phyloP scores from a whole-genome alignment of 2,329 filamentous ascomycete species.

The Diplocarpon rosae region DNA sequence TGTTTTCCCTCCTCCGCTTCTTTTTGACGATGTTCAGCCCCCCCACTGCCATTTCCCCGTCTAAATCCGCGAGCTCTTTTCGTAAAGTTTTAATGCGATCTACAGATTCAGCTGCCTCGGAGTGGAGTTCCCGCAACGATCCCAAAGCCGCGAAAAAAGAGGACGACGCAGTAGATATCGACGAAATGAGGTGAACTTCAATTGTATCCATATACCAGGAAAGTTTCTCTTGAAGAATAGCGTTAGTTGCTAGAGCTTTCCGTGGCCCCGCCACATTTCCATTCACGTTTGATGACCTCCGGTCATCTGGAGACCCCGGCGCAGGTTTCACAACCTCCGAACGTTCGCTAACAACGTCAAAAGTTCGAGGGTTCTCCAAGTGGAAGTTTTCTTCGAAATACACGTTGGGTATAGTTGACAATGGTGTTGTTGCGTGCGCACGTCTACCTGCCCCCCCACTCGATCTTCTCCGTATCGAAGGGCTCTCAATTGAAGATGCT shows the following conservation, averaged over 20 bases:
- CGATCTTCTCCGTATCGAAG: constrained; percentile 32
- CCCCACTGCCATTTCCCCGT: constrained; percentile 75
- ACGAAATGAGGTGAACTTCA: constrained; percentile 91
- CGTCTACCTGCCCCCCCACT: constrained; percentile 43
- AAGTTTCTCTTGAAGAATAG: constrained; percentile 92
- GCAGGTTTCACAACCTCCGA: constrained; percentile 83
- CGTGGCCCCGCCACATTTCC: constrained; percentile 51
- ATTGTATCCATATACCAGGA: constrained; percentile 99
- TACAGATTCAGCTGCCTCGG: constrained; percentile 85
- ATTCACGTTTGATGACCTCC: constrained; percentile 37
- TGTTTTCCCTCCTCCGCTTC: constrained; percentile 70
- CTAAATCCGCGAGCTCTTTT: constrained; percentile 67
- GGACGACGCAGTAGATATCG: constrained; percentile 88
- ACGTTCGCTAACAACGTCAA: constrained; percentile 91
- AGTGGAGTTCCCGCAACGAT: constrained; percentile 80
- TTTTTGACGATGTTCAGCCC: constrained; percentile 81
- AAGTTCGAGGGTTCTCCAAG: constrained; percentile 89
- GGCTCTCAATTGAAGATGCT: constrained; percentile 25
- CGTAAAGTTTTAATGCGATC: constrained; percentile 72
- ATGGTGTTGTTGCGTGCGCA: constrained; percentile 55
- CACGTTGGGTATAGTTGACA: constrained; percentile 84
- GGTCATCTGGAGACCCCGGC: constrained; percentile 42
- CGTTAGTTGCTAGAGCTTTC: constrained; percentile 89
- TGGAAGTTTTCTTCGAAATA: constrained; percentile 96
- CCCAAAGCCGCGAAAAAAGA: constrained; percentile 94